Percentiles rank a stretch among this genome's conserved stretches.
Evolutionary conservation across 2,329 filamentous ascomycete genomes (phyloP).

Genomic region (Taxawa tesnikishii): DNA sequence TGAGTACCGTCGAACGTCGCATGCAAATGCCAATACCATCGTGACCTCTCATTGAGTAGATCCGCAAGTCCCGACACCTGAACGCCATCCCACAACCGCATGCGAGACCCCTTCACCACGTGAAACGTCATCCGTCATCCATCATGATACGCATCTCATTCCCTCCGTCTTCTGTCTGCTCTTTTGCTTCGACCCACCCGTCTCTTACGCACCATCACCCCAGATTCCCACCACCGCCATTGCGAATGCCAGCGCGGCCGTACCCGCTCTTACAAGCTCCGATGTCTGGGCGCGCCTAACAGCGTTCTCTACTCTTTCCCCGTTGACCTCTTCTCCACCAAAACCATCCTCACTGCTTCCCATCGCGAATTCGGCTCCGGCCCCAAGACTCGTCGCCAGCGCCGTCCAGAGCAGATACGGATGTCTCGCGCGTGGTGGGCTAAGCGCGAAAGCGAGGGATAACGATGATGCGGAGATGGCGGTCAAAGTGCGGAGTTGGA

Average conservation of each 20-base stretch:
- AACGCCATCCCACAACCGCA: too few relatives aligned
- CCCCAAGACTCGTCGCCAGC: conserved; percentile 21
- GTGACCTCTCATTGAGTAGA: too few relatives aligned
- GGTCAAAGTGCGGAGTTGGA: conserved; percentile 55
- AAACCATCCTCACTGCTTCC: conserved; percentile 8
- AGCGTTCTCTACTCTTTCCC: conserved; percentile 34
- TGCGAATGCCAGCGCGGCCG: conserved; percentile 31
- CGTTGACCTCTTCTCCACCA: conserved; percentile 32
- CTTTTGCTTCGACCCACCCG: not conserved
- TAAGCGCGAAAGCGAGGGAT: conserved; percentile 64
- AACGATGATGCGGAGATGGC: conserved; percentile 59
- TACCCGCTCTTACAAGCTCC: conserved; percentile 28
- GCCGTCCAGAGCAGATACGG: conserved; percentile 85
- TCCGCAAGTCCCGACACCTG: too few relatives aligned
- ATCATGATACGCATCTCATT: too few relatives aligned
- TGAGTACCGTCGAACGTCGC: too few relatives aligned
- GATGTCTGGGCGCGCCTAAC: conserved; percentile 28
- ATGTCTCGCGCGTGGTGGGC: conserved; percentile 63
- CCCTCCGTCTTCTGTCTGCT: too few relatives aligned
- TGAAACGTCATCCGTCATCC: too few relatives aligned
- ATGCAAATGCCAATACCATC: too few relatives aligned
- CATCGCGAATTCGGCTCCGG: conserved; percentile 4
- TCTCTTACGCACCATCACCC: conserved; percentile 31
- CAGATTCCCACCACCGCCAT: conserved; percentile 37
- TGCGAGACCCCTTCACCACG: too few relatives aligned